These are phyloP conservation scores for Hypericum androsaemum DNA, from an alignment of 345 rosid genomes.

Conservation along the genomic window DNA sequence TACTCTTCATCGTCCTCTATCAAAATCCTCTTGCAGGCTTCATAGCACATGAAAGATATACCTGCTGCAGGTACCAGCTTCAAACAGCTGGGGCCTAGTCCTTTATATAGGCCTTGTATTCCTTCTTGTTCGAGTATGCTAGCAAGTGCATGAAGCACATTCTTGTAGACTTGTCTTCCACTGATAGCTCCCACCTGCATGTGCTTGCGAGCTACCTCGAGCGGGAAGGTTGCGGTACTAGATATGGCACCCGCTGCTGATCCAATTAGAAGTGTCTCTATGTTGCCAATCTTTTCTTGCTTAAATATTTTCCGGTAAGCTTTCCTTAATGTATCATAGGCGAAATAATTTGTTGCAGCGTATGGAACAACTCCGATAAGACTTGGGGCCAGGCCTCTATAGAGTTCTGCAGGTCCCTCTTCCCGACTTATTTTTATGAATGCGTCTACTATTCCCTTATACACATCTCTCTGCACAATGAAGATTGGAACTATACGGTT, in stretches of 20 bases:
- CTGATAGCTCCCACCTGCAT: conserved; percentile 95
- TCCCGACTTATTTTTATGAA: conserved; percentile 61
- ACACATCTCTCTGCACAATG: conserved; percentile 63
- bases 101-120: conserved; percentile 68
- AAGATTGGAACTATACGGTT: background rate
- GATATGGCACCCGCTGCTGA: conserved; percentile 83
- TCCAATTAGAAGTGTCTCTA: conserved; percentile 83
- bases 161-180: conserved; percentile 80
- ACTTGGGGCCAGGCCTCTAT: conserved; percentile 91
- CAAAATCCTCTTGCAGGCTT: no score
- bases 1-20: no score
- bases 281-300: conserved; percentile 79
- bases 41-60: no score
- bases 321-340: conserved; percentile 74
- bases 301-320: conserved; percentile 51
- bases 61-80: no score
- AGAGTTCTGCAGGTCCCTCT: conserved; percentile 82
- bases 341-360: conserved; percentile 86
- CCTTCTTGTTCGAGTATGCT: conserved; percentile 81
- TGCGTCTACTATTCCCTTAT: conserved; percentile 66
- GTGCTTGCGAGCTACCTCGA: conserved; percentile 94
- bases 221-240: conserved; percentile 87
- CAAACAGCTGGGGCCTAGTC: conserved; percentile 42
- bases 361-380: conserved; percentile 93
- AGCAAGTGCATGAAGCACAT: conserved; percentile 72